Conservation (phyloP, 257 asterid genomes). For the Solanum chmielewskii region DNA sequence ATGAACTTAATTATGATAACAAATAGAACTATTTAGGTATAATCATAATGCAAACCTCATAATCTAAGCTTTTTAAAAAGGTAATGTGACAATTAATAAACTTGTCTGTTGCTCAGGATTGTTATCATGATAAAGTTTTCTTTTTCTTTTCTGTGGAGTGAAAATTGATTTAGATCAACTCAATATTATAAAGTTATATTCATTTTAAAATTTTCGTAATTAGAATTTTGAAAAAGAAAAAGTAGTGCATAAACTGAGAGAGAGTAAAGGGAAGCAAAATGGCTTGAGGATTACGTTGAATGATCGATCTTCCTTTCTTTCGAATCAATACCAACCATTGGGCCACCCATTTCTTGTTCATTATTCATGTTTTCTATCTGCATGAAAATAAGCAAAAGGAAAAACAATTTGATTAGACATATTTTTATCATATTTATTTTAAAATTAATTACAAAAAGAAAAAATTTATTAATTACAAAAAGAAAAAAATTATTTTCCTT, state of each 20-base stretch:
- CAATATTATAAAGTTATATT: not conserved
- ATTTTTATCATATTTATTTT: no score
- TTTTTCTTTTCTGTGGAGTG: not conserved
- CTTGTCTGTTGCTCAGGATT: conserved; percentile 2
- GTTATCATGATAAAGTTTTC: not conserved
- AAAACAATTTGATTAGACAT: no score
- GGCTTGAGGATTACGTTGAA: not conserved
- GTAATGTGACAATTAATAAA: not conserved
- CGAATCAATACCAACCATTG: conserved; percentile 1
- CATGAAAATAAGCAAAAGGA: not conserved
- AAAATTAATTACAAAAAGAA: no score
- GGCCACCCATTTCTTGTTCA: not conserved
- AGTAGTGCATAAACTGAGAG: not conserved
- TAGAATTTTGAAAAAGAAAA: not conserved
- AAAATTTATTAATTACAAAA: no score
- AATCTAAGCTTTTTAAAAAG: not conserved
- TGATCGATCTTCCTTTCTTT: not conserved
- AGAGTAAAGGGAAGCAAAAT: not conserved
- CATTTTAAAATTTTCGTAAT: not conserved
- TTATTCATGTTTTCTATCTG: not conserved
- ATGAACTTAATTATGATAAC: not conserved
- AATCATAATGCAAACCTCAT: not conserved
- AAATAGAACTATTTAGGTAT: not conserved
- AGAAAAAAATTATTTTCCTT: no score
- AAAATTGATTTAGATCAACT: not conserved